These are phyloP conservation scores for Elaeagnus macrophylla DNA, from an alignment of 306 rosid species.

Conservation along the genomic window DNA sequence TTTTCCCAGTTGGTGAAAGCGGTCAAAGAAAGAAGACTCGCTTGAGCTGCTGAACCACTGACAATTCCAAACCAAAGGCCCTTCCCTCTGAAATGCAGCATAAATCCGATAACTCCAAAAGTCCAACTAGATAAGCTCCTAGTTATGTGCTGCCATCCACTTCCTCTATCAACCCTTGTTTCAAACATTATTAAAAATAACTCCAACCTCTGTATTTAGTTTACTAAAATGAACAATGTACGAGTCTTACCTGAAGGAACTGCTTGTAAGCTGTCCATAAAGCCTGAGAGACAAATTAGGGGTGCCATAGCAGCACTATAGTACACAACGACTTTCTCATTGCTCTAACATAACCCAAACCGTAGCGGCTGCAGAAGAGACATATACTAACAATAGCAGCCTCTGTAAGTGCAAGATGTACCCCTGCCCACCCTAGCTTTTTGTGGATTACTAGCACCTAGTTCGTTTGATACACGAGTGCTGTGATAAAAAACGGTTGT, in stretches of 20 bases:
- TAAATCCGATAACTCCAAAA: constrained; percentile 32
- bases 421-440: constrained; percentile 31
- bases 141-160: constrained; percentile 42
- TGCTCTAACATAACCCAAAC: constrained; percentile 53
- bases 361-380: constrained; percentile 23
- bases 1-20: constrained; percentile 39
- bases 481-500: constrained; percentile 13
- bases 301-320: constrained; percentile 42
- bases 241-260: constrained; percentile 27
- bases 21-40: constrained; percentile 25
- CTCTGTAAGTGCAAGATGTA: constrained; percentile 33
- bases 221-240: no score
- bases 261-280: constrained; percentile 30
- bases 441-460: constrained; percentile 53
- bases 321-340: constrained; percentile 36
- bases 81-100: constrained; percentile 25
- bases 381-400: constrained; percentile 23
- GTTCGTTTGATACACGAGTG: constrained; percentile 56
- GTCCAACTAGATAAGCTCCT: constrained; percentile 43
- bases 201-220: no score
- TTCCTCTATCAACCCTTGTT: constrained; percentile 45
- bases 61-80: constrained; percentile 56
- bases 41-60: constrained; percentile 23
- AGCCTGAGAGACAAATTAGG: constrained; percentile 29
- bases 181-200: no score